Conservation (phyloP, 1,139 yeast species). For the Suhomyces bokatorum region DNA sequence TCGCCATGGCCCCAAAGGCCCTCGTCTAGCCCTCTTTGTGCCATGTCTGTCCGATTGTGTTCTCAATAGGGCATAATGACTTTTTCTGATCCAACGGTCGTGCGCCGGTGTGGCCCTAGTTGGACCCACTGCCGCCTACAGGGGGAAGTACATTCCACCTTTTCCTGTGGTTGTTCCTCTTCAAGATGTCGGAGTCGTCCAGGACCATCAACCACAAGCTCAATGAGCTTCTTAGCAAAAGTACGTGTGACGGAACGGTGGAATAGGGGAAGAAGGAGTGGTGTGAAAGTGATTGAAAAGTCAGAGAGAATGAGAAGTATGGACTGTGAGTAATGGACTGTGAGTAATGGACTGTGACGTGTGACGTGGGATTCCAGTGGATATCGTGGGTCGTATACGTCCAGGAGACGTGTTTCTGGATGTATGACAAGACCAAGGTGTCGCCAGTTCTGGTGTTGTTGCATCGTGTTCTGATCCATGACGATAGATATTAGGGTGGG, state of each 20-base stretch:
- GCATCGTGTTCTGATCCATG: no score
- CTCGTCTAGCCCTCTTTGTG: conserved; percentile 12
- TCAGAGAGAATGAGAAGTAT: no score
- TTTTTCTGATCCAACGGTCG: conserved; percentile 11
- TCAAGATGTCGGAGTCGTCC: conserved; percentile 36
- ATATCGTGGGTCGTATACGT: no score
- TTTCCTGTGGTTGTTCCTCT: neutral
- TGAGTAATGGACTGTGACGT: no score
- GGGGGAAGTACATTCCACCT: neutral
- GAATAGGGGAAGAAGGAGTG: no score
- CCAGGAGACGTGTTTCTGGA: no score
- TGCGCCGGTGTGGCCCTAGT: conserved; percentile 5
- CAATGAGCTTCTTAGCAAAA: conserved; percentile 45
- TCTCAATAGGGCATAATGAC: conserved; percentile 9
- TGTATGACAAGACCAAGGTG: no score
- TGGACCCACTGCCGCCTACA: neutral
- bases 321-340: no score
- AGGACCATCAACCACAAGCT: conserved; percentile 48
- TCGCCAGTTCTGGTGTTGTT: no score
- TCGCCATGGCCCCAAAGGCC: neutral
- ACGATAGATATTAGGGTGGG: no score
- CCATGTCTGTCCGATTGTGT: conserved; percentile 2
- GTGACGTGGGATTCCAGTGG: no score
- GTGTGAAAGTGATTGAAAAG: no score
- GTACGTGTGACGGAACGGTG: conserved; percentile 23